Evolutionary conservation across 805 yeast genomes (phyloP), one percentile per base, ranked within the genome.

Genomic region (Wickerhamomyces chambardii): DNA sequence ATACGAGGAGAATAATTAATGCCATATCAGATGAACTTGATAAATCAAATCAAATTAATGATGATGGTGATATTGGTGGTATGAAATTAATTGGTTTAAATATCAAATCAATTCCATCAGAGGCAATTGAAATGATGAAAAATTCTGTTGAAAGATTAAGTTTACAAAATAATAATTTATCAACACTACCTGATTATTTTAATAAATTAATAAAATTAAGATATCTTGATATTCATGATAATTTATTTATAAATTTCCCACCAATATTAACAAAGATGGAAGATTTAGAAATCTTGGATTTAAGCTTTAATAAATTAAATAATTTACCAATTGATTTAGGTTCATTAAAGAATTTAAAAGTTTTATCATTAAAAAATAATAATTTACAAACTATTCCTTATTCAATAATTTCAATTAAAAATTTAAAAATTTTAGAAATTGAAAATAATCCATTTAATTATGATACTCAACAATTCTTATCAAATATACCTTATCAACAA

Each of bases 191-290:
- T 0, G 47, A 53, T 2, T 63, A 60, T 32, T 66, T 80, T 47
- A 41, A 55, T 6, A 51, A 58, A 8, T 46, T 81, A 38, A 45
- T 63, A 12, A 56, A 62, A 30, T 56, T 83, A 35, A 62, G 73
- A 36, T 79, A 76, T 42, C 56, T 84, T 37, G 90, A 84, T 52
- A 55, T 84, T 31, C 82, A 83, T 50, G 62, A 66, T 39, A 84
- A 84, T 51, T 51, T 58, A 31, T 64, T 84, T 34, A 44, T 61
- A 3, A 63, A 58, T 31, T 66, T 84, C 31, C 87, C 94, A 0
- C 52, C 56, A 1, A 49, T 64, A 6, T 46, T 73, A 39, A 39
- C 53, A 18, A 52, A 53, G 27, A 51, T 63, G 44, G 46, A 53
- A 11, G 61, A 64, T 7, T 56, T 84, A 36, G 89, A 80, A 46